Base-by-base conservation (phyloP, 257 asterid species). In the Salvia rosmarinus region DNA sequence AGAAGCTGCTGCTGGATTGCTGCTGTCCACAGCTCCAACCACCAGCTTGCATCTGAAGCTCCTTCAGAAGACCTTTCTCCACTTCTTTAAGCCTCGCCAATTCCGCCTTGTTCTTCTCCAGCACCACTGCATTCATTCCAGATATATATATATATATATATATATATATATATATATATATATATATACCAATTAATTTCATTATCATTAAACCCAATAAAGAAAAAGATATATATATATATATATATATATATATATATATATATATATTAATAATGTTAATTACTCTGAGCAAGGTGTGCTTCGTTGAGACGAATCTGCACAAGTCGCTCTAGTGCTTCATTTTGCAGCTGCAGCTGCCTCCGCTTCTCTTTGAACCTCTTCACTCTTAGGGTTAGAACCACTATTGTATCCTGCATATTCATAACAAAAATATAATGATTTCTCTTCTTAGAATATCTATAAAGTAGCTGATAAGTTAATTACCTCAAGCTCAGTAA, bases 401-500 rank as follows among this genome's bases (percentile, higher is more conserved):
- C 13, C 9, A 25, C 6, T 58, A 58, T 30, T 21, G 8, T 34
- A 30, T 30, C 44, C 65, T 58, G 64, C 44, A 39, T 6, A 12
- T 1, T 32, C 4, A 32, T 25, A 25, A 25, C 3, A 1, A 25
- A 25, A 5, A 3, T 8, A 34, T 1, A 7, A 39, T 39, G 44
- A 39, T 39, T 39, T 39, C 3, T 39, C 1, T 39, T 25, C 30
- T 25, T 1, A 1, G 30, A 3, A 25, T 3, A 25, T 25, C 1
- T 25, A 25, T 25, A 25, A 25, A 25, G 1, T 25, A 25, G 30
- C 30, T 25, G 30, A 25, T 25, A 25, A 25, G 1, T 25, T 25
- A 25, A 25, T 44, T 67, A 87, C 95, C 90, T 76, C 52, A 11
- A 86, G 75, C 11, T 75, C 78, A 0, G 50, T 39, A n/a, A 68